A percentile compares a stretch with the other conserved stretches of the same genome.
These are phyloP conservation scores for Leccinum disarticulatum DNA, from an alignment of 768 basidiomycete species.

Conservation along the genomic window DNA sequence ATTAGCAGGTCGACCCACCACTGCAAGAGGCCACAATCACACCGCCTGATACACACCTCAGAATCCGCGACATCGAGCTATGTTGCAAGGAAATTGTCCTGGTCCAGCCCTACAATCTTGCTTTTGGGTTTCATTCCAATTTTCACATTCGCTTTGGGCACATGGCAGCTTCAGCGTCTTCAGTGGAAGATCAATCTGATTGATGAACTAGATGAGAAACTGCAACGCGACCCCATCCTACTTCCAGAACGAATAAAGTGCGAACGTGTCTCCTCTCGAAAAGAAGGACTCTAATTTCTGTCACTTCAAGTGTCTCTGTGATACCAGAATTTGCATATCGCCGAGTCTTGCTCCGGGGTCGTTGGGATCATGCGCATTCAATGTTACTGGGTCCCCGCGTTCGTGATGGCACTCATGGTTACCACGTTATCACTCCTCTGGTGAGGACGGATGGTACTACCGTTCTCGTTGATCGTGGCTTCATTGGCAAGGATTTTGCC, in stretches of 20 bases:
- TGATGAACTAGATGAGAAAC: conserved; percentile 89
- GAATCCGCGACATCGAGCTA: conserved; percentile 45
- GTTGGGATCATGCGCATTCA: conserved; percentile 73
- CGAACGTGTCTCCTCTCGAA: conserved; percentile 29
- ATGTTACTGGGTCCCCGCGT: conserved; percentile 85
- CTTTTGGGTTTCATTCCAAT: conserved; percentile 84
- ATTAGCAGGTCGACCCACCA: conserved; percentile 12
- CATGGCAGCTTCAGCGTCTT: conserved; percentile 73
- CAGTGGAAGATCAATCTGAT: conserved; percentile 40
- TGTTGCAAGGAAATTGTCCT: conserved; percentile 56
- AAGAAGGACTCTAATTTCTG: conserved; percentile 20
- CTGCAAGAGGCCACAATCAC: conserved; percentile 5
- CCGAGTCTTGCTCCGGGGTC: conserved; percentile 75
- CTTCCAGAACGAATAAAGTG: conserved; percentile 90
- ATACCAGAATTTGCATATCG: conserved; percentile 90
- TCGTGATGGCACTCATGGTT: conserved; percentile 86
- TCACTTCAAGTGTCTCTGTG: conserved; percentile 53
- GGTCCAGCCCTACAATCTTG: conserved; percentile 69
- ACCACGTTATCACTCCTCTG: conserved; percentile 86
- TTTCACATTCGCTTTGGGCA: conserved; percentile 85
- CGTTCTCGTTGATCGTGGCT: conserved; percentile 51
- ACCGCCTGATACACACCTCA: conserved; percentile 18
- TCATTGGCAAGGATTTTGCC: conserved; percentile 64
- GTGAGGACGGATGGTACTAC: conserved; percentile 44
- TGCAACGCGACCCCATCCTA: conserved; percentile 72